phyloP scores from a whole-genome alignment of 1,284 basidiomycete genomes.

The Xerocomus nothofagi region DNA sequence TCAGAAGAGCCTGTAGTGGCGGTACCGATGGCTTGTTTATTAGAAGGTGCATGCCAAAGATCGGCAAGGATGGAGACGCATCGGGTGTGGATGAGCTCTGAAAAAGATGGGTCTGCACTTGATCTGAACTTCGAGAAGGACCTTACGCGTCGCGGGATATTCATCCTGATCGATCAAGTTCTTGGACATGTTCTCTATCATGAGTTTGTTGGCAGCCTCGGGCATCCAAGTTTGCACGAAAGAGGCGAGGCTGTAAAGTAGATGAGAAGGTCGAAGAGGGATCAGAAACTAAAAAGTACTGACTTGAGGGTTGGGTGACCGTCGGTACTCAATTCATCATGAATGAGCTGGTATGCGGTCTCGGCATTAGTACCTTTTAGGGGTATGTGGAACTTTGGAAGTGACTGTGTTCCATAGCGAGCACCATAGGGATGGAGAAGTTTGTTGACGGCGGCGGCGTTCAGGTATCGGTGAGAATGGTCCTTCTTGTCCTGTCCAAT shows the following conservation, averaged over 20 bases:
- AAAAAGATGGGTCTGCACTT: neutral
- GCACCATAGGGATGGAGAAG: slow-evolving; percentile 55
- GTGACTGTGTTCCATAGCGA: slow-evolving; percentile 60
- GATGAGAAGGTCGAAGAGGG: slow-evolving; percentile 36
- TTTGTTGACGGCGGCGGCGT: slow-evolving; percentile 36
- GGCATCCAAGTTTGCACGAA: slow-evolving; percentile 76
- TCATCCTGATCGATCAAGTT: slow-evolving; percentile 92
- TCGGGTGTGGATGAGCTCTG: slow-evolving; percentile 76
- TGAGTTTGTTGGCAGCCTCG: slow-evolving; percentile 63
- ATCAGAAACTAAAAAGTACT: neutral
- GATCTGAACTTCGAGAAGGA: neutral
- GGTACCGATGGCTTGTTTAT: slow-evolving; percentile 78
- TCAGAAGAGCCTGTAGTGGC: slow-evolving; percentile 94
- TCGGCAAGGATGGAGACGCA: slow-evolving; percentile 87
- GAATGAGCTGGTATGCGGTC: slow-evolving; percentile 77
- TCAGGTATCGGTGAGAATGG: slow-evolving; percentile 40
- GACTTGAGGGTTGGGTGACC: slow-evolving; percentile 53
- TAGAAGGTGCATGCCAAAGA: slow-evolving; percentile 86
- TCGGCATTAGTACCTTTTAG: slow-evolving; percentile 58
- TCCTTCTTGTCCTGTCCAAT: slow-evolving; percentile 47
- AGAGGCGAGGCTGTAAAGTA: slow-evolving; percentile 84
- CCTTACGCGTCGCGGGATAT: slow-evolving; percentile 80
- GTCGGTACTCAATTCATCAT: slow-evolving; percentile 81
- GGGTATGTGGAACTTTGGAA: slow-evolving; percentile 71
- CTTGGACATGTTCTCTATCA: slow-evolving; percentile 84